phyloP scores from a whole-genome alignment of 108 stramenopile species.

The Cylindrotheca closterium region DNA sequence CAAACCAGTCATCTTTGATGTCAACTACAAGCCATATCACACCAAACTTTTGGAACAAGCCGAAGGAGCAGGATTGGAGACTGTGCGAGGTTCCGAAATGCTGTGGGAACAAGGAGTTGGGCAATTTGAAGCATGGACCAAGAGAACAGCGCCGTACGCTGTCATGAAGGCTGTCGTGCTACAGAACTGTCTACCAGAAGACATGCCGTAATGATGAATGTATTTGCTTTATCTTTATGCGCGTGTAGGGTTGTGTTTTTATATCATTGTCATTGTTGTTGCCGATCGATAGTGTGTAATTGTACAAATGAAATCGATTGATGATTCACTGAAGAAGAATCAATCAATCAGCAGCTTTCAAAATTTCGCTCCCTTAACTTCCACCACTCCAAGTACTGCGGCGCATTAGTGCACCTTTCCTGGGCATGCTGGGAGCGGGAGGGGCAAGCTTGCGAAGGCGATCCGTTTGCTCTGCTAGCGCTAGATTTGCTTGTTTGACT shows the following conservation, averaged over 20 bases:
- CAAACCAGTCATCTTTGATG: constrained; percentile 78
- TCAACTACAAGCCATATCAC: constrained; percentile 96
- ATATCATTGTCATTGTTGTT: not conserved
- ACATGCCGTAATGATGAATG: not conserved
- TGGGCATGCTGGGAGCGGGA: constrained; percentile 11
- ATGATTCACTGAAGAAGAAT: no score
- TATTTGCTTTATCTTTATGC: constrained; percentile 1
- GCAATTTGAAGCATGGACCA: constrained; percentile 96
- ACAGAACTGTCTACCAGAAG: constrained; percentile 73
- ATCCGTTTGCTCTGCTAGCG: constrained; percentile 43
- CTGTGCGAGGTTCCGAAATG: constrained; percentile 97
- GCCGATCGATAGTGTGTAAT: no score
- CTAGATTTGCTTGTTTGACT: constrained; percentile 66
- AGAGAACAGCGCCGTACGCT: constrained; percentile 80
- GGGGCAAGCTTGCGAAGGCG: constrained; percentile 21
- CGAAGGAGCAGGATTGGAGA: constrained; percentile 65
- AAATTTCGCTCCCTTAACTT: not conserved
- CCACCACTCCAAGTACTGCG: constrained; percentile 53
- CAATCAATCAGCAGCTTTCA: no score
- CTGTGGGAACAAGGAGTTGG: constrained; percentile 96
- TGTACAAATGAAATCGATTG: no score
- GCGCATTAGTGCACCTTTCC: constrained; percentile 19
- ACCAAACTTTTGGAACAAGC: constrained; percentile 90
- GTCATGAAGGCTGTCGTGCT: constrained; percentile 89
- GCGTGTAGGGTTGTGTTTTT: not conserved